Conservation (phyloP, 2,329 filamentous ascomycete species). For the Trichoderma guizhouense region DNA sequence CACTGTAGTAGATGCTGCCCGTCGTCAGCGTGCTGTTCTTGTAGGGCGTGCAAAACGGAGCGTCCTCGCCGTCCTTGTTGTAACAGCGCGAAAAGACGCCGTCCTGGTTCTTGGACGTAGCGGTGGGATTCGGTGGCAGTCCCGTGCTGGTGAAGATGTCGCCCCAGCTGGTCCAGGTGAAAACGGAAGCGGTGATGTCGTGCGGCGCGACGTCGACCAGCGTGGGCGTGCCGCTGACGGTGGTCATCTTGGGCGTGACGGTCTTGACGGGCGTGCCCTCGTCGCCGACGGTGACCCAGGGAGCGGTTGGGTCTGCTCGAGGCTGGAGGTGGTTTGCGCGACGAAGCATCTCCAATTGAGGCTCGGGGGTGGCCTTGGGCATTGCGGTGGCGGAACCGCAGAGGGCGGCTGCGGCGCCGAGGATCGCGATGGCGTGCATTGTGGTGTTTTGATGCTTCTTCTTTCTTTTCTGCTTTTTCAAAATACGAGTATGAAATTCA, state of each 20-base stretch:
- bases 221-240: slow-evolving; percentile 43
- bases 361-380: slow-evolving; percentile 23
- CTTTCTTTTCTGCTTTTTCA: background rate
- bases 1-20: slow-evolving; percentile 51
- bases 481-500: background rate
- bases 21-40: slow-evolving; percentile 42
- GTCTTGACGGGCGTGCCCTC: slow-evolving; percentile 45
- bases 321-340: background rate
- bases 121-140: slow-evolving; percentile 44
- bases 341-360: slow-evolving; percentile 19
- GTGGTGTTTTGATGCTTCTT: background rate
- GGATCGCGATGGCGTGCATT: slow-evolving; percentile 33
- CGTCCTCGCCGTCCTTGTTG: slow-evolving; percentile 45
- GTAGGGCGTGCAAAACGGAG: slow-evolving; percentile 52
- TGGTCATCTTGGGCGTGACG: slow-evolving; percentile 47
- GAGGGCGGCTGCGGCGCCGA: slow-evolving; percentile 29
- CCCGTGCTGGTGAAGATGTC: slow-evolving; percentile 41
- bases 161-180: slow-evolving; percentile 35
- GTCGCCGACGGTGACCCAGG: slow-evolving; percentile 52
- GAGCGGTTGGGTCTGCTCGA: slow-evolving; percentile 24
- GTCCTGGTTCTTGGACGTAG: slow-evolving; percentile 38
- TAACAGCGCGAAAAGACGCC: slow-evolving; percentile 51
- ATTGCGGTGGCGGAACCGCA: slow-evolving; percentile 29
- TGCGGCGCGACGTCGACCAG: slow-evolving; percentile 40
- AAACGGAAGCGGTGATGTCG: slow-evolving; percentile 46